Percentiles rank a stretch among this genome's conserved stretches.
phyloP scores from a whole-genome alignment of 495 filamentous ascomycete species.

The Penicillium bovifimosum region DNA sequence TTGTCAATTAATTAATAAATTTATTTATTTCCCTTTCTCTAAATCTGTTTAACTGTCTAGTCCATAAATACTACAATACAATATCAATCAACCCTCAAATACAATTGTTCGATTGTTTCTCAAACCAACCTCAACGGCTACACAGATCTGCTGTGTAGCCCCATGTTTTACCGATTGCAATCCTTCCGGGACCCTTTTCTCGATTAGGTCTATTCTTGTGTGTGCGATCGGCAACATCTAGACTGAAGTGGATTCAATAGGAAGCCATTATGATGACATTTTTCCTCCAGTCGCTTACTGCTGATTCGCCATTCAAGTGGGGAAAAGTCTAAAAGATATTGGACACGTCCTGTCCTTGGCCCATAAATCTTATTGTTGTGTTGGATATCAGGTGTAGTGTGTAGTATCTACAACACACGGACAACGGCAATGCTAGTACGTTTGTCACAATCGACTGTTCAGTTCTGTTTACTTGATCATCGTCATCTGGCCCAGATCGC shows the following conservation, averaged over 20 bases:
- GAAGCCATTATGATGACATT: conserved; percentile 19
- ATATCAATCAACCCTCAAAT: too few relatives aligned
- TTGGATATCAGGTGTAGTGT: too few relatives aligned
- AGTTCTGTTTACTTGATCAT: neutral
- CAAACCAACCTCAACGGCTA: conserved; percentile 10
- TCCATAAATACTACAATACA: too few relatives aligned
- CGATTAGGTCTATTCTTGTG: neutral
- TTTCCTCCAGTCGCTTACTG: neutral
- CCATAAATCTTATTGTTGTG: neutral
- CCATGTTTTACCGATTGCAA: neutral
- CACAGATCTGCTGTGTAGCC: conserved; percentile 10
- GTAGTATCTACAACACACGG: too few relatives aligned
- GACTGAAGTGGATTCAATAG: conserved; percentile 12
- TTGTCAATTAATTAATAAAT: neutral
- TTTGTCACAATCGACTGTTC: neutral
- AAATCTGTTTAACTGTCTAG: too few relatives aligned
- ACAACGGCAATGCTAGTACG: neutral
- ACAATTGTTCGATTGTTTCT: neutral
- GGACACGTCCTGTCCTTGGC: neutral
- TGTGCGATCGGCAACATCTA: conserved; percentile 24
- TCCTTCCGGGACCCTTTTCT: neutral
- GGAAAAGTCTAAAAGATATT: neutral
- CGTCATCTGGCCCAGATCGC: neutral
- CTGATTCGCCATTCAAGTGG: neutral
- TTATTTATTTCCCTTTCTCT: neutral